These are phyloP conservation scores for Ceratobasidium sp. DNA, from an alignment of 1,284 basidiomycete species.

Conservation along the genomic window DNA sequence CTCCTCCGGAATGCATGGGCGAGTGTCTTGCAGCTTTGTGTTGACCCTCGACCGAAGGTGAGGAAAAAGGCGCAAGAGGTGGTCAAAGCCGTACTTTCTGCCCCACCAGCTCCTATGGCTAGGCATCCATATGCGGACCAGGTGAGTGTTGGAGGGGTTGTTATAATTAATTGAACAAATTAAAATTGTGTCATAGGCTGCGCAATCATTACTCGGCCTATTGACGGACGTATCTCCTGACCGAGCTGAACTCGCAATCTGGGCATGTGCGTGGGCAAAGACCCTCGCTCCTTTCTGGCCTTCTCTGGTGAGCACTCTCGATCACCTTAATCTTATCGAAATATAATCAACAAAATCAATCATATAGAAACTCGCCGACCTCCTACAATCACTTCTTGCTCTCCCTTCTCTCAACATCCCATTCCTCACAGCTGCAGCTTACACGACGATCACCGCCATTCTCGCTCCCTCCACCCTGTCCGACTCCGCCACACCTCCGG, in stretches of 20 bases:
- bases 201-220: slow-evolving; percentile 21
- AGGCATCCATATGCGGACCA: slow-evolving; percentile 88
- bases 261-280: slow-evolving; percentile 79
- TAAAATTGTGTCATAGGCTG: not conserved
- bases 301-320: slow-evolving; percentile 67
- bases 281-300: slow-evolving; percentile 71
- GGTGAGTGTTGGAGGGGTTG: slow-evolving; percentile 76
- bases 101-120: slow-evolving; percentile 80
- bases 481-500: slow-evolving; percentile 45
- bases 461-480: slow-evolving; percentile 65
- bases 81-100: slow-evolving; percentile 79
- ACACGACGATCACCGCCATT: slow-evolving; percentile 82
- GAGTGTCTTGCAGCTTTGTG: slow-evolving; percentile 82
- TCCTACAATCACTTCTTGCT: slow-evolving; percentile 78
- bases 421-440: slow-evolving; percentile 86
- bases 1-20: slow-evolving; percentile 81
- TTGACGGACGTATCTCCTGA: slow-evolving; percentile 56
- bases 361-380: slow-evolving; percentile 76
- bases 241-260: slow-evolving; percentile 81
- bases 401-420: slow-evolving; percentile 87
- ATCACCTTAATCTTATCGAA: slow-evolving; percentile 15
- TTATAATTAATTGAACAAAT: slow-evolving; percentile 69
- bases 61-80: slow-evolving; percentile 91
- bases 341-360: slow-evolving; percentile 40
- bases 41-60: slow-evolving; percentile 94